Conservation (phyloP, 1,284 basidiomycete genomes). For the Puccinia polysora region DNA sequence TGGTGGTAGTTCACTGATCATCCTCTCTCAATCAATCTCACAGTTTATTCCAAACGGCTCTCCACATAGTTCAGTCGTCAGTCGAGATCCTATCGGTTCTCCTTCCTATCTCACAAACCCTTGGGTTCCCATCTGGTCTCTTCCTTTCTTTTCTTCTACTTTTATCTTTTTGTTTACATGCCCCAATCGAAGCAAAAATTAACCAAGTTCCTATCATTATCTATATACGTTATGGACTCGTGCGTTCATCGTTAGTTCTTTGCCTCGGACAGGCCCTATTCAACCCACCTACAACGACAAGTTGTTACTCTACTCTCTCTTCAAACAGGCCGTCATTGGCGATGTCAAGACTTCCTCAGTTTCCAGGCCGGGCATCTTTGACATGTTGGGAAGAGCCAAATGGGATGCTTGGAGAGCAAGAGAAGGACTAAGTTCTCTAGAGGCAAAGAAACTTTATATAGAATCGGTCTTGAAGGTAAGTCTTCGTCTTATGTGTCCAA, state of each 20-base stretch:
- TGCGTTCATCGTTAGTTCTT: slow-evolving; percentile 6
- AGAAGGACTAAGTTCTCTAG: slow-evolving; percentile 21
- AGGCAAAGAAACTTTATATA: slow-evolving; percentile 30
- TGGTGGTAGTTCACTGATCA: background rate
- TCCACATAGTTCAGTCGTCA: slow-evolving; percentile 37
- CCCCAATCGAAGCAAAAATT: too few relatives aligned
- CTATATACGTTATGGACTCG: too few relatives aligned
- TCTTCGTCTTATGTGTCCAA: background rate
- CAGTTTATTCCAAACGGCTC: slow-evolving; percentile 35
- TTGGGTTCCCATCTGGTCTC: background rate
- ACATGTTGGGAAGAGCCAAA: slow-evolving; percentile 37
- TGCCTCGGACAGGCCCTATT: slow-evolving; percentile 29
- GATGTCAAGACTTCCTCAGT: slow-evolving; percentile 24
- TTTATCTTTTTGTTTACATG: background rate
- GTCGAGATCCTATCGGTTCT: background rate
- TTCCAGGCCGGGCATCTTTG: slow-evolving; percentile 32
- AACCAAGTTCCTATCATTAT: too few relatives aligned
- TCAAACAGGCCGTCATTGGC: slow-evolving; percentile 36
- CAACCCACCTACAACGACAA: slow-evolving; percentile 41
- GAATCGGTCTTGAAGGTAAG: slow-evolving; percentile 34
- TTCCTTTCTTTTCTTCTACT: background rate
- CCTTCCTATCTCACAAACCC: background rate
- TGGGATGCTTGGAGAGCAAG: slow-evolving; percentile 40
- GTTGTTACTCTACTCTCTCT: slow-evolving; percentile 33
- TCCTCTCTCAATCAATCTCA: background rate